Conservation (phyloP, 176 grass and related monocot genomes). For the Saccharum spontaneum region DNA sequence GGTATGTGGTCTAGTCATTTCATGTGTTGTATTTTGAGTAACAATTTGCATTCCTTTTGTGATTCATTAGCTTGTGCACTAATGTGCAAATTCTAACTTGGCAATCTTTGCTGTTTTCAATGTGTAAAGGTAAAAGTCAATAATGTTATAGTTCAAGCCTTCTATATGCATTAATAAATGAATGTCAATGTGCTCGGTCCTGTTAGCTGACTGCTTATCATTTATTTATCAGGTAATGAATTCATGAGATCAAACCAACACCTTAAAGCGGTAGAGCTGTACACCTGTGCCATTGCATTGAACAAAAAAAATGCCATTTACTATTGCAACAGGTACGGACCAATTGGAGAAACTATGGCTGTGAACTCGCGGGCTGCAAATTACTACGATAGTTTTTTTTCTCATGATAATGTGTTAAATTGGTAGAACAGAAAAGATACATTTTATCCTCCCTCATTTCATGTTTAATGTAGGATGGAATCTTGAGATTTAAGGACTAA, state of each 20-base stretch:
- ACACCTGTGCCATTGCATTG: constrained; percentile 69
- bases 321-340: constrained; percentile 68
- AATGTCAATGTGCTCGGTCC: background rate
- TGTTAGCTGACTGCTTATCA: constrained; percentile 34
- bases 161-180: constrained; percentile 28
- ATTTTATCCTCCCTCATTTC: background rate
- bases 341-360: background rate
- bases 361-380: background rate
- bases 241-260: constrained; percentile 65
- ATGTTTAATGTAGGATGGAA: background rate
- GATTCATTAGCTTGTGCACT: background rate
- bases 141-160: constrained; percentile 7
- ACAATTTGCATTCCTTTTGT: background rate
- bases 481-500: constrained; percentile 11
- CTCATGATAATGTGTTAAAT: background rate
- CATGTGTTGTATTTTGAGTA: constrained; percentile 14
- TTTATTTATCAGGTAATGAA: constrained; percentile 66
- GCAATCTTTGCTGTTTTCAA: constrained; percentile 10
- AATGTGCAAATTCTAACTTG: constrained; percentile 23
- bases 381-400: background rate
- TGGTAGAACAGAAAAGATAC: background rate
- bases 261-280: constrained; percentile 73
- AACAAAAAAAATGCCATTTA: constrained; percentile 75
- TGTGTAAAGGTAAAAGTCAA: background rate
- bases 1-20: constrained; percentile 39